Evolutionary conservation across 1,284 basidiomycete species (phyloP), one percentile per base, ranked within the genome.

Genomic region (Ceratobasidium sp.): DNA sequence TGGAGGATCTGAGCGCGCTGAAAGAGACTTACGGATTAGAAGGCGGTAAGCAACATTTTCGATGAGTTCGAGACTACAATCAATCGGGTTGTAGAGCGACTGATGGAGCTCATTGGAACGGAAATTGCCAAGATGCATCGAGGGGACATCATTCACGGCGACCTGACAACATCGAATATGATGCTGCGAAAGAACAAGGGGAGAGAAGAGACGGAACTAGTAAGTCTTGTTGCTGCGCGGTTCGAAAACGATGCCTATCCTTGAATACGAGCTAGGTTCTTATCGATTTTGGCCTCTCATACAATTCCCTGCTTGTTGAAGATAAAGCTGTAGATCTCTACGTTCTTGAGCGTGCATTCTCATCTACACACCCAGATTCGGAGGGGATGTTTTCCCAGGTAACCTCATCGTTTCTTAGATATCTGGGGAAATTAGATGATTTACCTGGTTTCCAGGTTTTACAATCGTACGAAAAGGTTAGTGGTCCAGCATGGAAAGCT

Each of bases 81-180:
- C 58, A 56, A 23, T 42, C n/a, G 20, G 10, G 20, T 42, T 20
- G 40, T 81, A 95, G 94, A 93, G 80, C 85, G 86, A 1, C 85
- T 97, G 58, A 94, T 97, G 92, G 81, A 79, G 1, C 86, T 94
- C 72, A 94, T 99, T 77, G 98, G 98, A 2, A 86, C 86, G 1
- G 93, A 97, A 82, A 90, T 99, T 51, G 97, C 94, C 3, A 94
- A 93, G 83, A 93, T 99, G 90, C 98, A 99, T 84, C 84, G 89
- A 2, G 93, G 93, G 0, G 94, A 97, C 81, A 91, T 98, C 82
- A 92, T 99, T 55, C 98, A 99, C 82, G 97, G 98, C 3, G 98
- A 99, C 85, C 87, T 99, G 61, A 99, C 98, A 0, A 99, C 98
- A 0, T 97, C 95, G n/a, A 99, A 99, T 84, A 98, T 99, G 95